Evolutionary conservation across 1,284 basidiomycete species (phyloP).

Genomic region (Coniophora puteana): DNA sequence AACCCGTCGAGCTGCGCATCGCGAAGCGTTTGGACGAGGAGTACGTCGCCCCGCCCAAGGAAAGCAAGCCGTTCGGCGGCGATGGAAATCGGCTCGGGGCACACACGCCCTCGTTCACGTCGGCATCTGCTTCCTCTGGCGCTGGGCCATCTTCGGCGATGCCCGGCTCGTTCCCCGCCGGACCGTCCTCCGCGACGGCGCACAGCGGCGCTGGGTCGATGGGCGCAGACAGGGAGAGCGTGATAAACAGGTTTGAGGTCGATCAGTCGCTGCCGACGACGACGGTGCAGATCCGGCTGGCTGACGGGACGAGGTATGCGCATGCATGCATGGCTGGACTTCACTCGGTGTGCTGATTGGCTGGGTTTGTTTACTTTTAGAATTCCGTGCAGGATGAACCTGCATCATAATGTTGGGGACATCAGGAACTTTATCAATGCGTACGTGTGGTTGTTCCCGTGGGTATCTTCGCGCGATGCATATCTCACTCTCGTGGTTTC

Average conservation of each 20-base stretch:
- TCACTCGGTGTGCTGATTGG: not conserved
- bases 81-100: constrained; percentile 83
- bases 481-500: constrained; percentile 5
- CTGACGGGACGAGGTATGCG: constrained; percentile 83
- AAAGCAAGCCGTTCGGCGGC: constrained; percentile 63
- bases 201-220: constrained; percentile 10
- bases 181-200: constrained; percentile 4
- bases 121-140: constrained; percentile 28
- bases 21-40: constrained; percentile 72
- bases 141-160: constrained; percentile 30
- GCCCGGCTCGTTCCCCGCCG: constrained; percentile 54
- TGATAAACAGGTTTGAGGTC: constrained; percentile 71
- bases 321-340: constrained; percentile 1
- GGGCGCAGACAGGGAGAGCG: constrained; percentile 34
- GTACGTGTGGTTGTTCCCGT: constrained; percentile 54
- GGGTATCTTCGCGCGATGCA: not conserved
- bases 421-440: constrained; percentile 87
- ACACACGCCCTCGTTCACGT: constrained; percentile 38
- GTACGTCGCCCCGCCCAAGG: constrained; percentile 54
- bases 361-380: constrained; percentile 34
- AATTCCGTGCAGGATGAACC: constrained; percentile 86
- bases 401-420: constrained; percentile 87
- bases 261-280: constrained; percentile 82
- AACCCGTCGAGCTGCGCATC: constrained; percentile 86
- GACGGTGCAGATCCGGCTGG: constrained; percentile 87